Evolutionary conservation across 2,329 filamentous ascomycete species (phyloP), one percentile per base, ranked within the genome.

Genomic region (Colletotrichum tropicicola): DNA sequence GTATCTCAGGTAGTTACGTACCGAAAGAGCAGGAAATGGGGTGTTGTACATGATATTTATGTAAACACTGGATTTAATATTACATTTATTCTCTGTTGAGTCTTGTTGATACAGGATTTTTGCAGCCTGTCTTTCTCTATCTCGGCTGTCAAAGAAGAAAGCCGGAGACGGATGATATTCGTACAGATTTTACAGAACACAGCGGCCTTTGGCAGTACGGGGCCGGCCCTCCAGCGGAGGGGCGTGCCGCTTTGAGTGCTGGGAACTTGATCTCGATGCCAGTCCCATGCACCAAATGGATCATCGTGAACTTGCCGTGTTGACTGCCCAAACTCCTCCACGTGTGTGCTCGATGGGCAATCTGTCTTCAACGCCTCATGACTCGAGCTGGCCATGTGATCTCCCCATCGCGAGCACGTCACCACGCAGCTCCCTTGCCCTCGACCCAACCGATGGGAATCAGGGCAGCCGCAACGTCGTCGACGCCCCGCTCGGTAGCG

Each of bases 401-500:
- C 17, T 15, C 15, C 28, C 15, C 58, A 19, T 44, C 19, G 17
- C 23, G 44, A 49, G 19, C 59, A 53, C 25, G 25, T 64, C 53
- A 65, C 63, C 53, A 66, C 13, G 43, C 45, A 51, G 80, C 82
- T 2, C 84, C 83, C 25, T 80, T 69, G 2, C 85, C 85, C 63
- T 92, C 91, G 71, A 84, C 87, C 92, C 93, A 97, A 2, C 93
- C 94, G 56, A 96, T 85, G 0, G 94, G 94, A 77, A 98, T 87
- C 78, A 99, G 76, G 9, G 94, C 95, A 2, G 93, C 95, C 27
- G 94, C 95, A 67, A 98, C 89, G 72, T 95, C 91, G 19, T 89
- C 85, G 6, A 96, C 89, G 1, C 96, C 95, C 54, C 96, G 84
- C 81, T 99, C 96, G 17, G 94, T 98, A n/a, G 94, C 95, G 58